Percentiles rank a stretch among this genome's conserved stretches.
Evolutionary conservation across 805 yeast genomes (phyloP).

Genomic region (Starmera dryadoides): DNA sequence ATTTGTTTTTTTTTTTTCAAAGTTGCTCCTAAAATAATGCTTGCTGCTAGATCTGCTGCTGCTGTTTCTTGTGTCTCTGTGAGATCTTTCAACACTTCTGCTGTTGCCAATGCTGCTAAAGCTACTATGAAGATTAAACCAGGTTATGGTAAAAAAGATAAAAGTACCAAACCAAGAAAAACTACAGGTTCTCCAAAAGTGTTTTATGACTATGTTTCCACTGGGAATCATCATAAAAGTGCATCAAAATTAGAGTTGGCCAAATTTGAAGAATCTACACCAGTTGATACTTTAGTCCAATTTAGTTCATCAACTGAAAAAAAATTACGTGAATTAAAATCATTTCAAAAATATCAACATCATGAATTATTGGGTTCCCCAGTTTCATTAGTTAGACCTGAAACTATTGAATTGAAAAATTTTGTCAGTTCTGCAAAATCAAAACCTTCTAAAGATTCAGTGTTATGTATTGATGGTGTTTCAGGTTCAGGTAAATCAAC

Average conservation of each 20-base stretch:
- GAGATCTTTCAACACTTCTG: constrained; percentile 1
- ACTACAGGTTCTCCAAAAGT: constrained; percentile 13
- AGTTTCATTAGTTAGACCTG: constrained; percentile 47
- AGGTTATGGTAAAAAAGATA: constrained; percentile 7
- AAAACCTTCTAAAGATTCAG: constrained; percentile 39
- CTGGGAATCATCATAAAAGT: neutral
- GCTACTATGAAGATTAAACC: constrained; percentile 4
- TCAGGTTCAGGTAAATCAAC: constrained; percentile 79
- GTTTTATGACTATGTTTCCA: constrained; percentile 12
- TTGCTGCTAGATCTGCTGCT: too few species aligned
- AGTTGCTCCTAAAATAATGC: too few species aligned
- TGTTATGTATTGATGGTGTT: constrained; percentile 56
- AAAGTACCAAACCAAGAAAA: constrained; percentile 7
- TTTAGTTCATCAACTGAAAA: constrained; percentile 17
- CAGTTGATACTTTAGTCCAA: neutral
- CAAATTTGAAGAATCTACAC: neutral
- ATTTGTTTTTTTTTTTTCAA: too few species aligned
- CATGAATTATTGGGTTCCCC: constrained; percentile 60
- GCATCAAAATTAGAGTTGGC: constrained; percentile 4
- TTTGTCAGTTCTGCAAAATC: too few species aligned
- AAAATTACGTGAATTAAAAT: constrained; percentile 44
- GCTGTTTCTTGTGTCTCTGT: constrained; percentile 1
- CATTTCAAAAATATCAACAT: constrained; percentile 62
- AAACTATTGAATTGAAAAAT: constrained; percentile 32
- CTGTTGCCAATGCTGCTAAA: constrained; percentile 1